Evolutionary conservation across 1,284 basidiomycete genomes (phyloP), one percentile per base, ranked within the genome.

Genomic region (Heterobasidion annosum): DNA sequence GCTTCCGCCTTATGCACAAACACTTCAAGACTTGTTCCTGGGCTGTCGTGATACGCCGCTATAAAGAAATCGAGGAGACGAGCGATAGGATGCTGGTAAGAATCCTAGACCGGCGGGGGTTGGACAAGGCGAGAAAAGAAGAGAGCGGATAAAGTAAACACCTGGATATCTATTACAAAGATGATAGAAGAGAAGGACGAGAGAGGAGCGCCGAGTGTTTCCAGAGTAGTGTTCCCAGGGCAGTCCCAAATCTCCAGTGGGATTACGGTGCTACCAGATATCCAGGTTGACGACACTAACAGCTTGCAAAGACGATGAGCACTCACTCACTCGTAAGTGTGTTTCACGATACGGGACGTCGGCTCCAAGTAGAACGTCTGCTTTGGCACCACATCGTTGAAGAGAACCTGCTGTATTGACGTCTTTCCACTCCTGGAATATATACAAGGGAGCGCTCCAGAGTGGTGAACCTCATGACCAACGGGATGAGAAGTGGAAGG

Each of bases 1-100:
- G 88, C 89, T 68, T 98, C 96, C 15, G 93, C 88, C 71, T 99
- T 99, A 74, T 99, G 96, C 15, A 98, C 89, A 64, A 99, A 98
- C 25, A 98, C 85, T 67, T 97, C 93, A 48, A 98, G 80, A 57
- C 87, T 85, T 57, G 96, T 83, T 47, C 77, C 73, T 6, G 86
- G 89, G 64, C 93, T 93, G 48, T 85, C 78, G 44, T 84, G 77
- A 64, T 86, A 88, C 1, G 86, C 85, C 1, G 81, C 78, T 34
- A 85, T 74, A 56, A 93, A 83, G 62, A 91, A 84, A 52, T 88
- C 82, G 48, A 91, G 83, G 48, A 95, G 82, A 60, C 86, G 85
- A 35, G 82, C 77, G 54, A 96, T 86, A 7, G 91, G 83, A 59
- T 91, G 78, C 61, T 83, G 83, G 65, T 86, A 87, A 2, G 52